phyloP scores from a whole-genome alignment of 1,284 basidiomycete species.

The Trametes sp. region DNA sequence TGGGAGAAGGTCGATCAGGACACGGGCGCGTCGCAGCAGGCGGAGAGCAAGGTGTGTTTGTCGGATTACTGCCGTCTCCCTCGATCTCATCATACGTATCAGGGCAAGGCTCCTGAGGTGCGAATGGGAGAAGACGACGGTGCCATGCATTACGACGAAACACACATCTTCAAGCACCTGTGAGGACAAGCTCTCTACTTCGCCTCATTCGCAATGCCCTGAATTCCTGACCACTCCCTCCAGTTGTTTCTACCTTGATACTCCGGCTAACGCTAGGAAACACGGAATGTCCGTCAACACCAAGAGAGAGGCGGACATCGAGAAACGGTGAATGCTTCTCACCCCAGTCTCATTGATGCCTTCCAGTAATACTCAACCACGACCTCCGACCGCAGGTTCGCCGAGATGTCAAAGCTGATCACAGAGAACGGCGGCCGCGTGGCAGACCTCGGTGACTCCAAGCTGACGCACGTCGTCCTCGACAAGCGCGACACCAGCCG shows the following conservation, averaged over 20 bases:
- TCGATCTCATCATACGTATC: neutral
- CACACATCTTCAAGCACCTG: slow-evolving; percentile 82
- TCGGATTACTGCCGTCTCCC: neutral
- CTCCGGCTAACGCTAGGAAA: slow-evolving; percentile 71
- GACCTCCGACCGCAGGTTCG: slow-evolving; percentile 58
- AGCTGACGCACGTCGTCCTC: slow-evolving; percentile 85
- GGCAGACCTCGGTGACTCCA: slow-evolving; percentile 72
- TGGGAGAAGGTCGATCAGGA: slow-evolving; percentile 28
- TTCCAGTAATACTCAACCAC: slow-evolving; percentile 4
- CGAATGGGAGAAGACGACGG: slow-evolving; percentile 72
- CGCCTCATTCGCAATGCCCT: neutral
- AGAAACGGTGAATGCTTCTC: slow-evolving; percentile 52
- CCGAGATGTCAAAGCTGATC: slow-evolving; percentile 59
- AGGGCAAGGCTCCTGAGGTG: slow-evolving; percentile 24
- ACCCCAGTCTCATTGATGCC: slow-evolving; percentile 1
- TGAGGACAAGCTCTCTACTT: slow-evolving; percentile 49
- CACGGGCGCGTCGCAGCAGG: neutral
- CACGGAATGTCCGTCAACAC: slow-evolving; percentile 66
- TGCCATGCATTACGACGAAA: slow-evolving; percentile 79
- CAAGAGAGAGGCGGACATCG: slow-evolving; percentile 61
- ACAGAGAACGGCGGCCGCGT: slow-evolving; percentile 75
- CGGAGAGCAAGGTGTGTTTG: slow-evolving; percentile 9
- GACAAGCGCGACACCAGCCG: slow-evolving; percentile 80
- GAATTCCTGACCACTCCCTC: neutral
- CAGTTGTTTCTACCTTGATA: slow-evolving; percentile 90